Percentiles rank a stretch among this genome's conserved stretches.
Conservation (phyloP, 1,284 basidiomycete genomes). For the Ceratobasidium sp. region DNA sequence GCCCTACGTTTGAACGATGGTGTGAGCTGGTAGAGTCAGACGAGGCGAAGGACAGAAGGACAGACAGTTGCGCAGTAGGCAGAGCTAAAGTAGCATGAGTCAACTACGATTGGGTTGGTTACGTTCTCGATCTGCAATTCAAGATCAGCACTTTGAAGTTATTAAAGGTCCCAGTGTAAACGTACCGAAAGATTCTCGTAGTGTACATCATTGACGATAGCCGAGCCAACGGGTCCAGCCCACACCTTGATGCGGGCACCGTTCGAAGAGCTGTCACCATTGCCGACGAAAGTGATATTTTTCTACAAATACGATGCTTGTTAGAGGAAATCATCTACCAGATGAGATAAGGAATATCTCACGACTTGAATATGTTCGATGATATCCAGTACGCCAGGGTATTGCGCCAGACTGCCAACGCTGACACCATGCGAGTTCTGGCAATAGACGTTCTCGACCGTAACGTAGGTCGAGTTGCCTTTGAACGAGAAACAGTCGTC, state of each 20-base stretch:
- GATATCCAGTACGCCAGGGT: constrained; percentile 36
- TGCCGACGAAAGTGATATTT: constrained; percentile 44
- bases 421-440: constrained; percentile 44
- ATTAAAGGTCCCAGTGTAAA: background rate
- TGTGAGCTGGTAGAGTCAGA: background rate
- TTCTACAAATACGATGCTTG: background rate
- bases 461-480: constrained; percentile 42
- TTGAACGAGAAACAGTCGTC: constrained; percentile 47
- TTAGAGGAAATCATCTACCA: background rate
- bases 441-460: constrained; percentile 43
- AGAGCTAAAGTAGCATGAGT: constrained; percentile 44
- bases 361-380: constrained; percentile 41
- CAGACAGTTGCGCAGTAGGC: constrained; percentile 37
- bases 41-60: background rate
- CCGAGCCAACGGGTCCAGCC: constrained; percentile 42
- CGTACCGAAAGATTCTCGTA: constrained; percentile 41
- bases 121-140: constrained; percentile 23
- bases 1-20: constrained; percentile 16
- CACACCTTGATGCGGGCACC: constrained; percentile 46
- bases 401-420: constrained; percentile 45
- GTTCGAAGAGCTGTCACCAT: constrained; percentile 40
- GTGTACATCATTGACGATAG: constrained; percentile 44
- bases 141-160: background rate
- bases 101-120: constrained; percentile 33
- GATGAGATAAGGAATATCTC: background rate